Percentiles rank a stretch among this genome's conserved stretches.
phyloP scores from a whole-genome alignment of 441 rosid genomes.

The Gossypium davidsonii region DNA sequence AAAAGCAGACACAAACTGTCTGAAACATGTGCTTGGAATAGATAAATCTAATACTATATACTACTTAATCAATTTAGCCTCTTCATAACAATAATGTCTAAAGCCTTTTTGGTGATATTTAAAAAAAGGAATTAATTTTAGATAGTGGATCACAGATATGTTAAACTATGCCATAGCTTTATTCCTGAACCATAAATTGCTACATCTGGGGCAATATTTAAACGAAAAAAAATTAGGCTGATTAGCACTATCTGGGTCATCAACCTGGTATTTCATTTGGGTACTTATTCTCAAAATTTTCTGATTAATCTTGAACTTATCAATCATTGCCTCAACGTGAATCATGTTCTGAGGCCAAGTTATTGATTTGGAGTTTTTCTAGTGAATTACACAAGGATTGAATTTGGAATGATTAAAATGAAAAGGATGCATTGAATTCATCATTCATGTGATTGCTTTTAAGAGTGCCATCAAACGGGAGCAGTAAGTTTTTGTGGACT shows the following conservation, averaged over 20 bases:
- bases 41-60: not conserved
- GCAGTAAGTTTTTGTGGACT: no score
- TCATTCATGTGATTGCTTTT: no score
- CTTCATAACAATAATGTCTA: slow-evolving; percentile 12
- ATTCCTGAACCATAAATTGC: not conserved
- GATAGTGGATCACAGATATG: slow-evolving; percentile 10
- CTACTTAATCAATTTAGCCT: not conserved
- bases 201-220: not conserved
- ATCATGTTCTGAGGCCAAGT: not conserved
- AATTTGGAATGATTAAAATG: not conserved
- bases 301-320: not conserved
- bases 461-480: no score
- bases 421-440: no score
- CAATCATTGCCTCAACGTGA: not conserved
- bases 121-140: not conserved
- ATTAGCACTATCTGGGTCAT: slow-evolving; percentile 3
- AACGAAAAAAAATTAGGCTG: not conserved
- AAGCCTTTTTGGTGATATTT: not conserved
- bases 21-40: slow-evolving; percentile 8
- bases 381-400: not conserved
- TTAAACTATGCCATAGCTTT: not conserved
- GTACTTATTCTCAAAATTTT: slow-evolving; percentile 3
- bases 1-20: not conserved
- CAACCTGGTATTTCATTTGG: not conserved
- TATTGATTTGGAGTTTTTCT: not conserved